phyloP scores from a whole-genome alignment of 225 moss, liverwort and hornwort species.

The Sphagnum tenellum region DNA sequence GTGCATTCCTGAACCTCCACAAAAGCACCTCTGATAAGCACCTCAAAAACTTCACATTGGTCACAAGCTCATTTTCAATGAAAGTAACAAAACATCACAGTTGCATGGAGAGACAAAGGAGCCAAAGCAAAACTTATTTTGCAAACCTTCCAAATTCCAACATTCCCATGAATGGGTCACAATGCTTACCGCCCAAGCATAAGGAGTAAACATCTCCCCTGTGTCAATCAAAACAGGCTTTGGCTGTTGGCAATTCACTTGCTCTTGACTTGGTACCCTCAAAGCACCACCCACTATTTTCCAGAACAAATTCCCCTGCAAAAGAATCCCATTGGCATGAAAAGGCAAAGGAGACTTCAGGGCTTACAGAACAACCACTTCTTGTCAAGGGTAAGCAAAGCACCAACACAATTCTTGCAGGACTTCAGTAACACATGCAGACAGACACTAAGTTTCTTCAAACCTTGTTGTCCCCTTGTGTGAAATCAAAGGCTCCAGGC shows the following conservation, averaged over 20 bases:
- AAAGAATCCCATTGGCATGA: neutral
- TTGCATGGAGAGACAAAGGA: too few species aligned
- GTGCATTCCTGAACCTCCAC: too few species aligned
- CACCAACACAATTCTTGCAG: neutral
- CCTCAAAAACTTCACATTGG: too few species aligned
- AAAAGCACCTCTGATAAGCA: too few species aligned
- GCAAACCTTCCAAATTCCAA: too few species aligned
- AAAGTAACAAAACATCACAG: too few species aligned
- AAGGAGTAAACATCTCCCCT: slow-evolving; percentile 79
- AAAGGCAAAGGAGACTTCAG: neutral
- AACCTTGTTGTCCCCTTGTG: slow-evolving; percentile 89
- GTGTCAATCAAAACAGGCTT: slow-evolving; percentile 94
- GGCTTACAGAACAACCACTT: neutral
- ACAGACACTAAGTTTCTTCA: neutral
- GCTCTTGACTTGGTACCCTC: slow-evolving; percentile 57
- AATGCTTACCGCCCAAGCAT: slow-evolving; percentile 77
- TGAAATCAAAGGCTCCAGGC: slow-evolving; percentile 93
- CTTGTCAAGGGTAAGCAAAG: neutral
- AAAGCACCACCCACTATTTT: slow-evolving; percentile 72
- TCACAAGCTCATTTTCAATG: too few species aligned
- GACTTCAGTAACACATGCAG: neutral
- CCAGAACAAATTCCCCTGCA: slow-evolving; percentile 90
- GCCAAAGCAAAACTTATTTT: too few species aligned
- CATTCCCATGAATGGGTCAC: too few species aligned
- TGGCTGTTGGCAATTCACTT: slow-evolving; percentile 73